Conservation (phyloP, 164 flowering plant genomes). For the Echeveria elegans region DNA sequence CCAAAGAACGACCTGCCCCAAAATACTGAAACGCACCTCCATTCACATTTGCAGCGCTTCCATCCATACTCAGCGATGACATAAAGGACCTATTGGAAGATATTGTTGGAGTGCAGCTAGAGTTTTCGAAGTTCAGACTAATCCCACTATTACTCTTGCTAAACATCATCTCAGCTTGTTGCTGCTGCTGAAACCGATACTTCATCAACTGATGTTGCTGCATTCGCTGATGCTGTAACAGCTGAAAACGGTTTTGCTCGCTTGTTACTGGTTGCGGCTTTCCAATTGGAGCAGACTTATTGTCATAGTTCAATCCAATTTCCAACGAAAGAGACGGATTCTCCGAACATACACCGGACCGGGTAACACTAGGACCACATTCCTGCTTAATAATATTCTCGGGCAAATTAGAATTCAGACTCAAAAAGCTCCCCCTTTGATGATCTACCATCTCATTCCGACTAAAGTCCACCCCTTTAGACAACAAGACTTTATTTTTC, state of each 20-base stretch:
- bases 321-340: background rate
- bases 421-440: background rate
- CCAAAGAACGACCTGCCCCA: conserved; percentile 33
- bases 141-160: conserved; percentile 31
- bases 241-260: conserved; percentile 6
- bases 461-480: background rate
- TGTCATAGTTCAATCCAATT: background rate
- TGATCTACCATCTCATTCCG: background rate
- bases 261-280: background rate
- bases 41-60: conserved; percentile 75
- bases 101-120: conserved; percentile 17
- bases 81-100: conserved; percentile 86
- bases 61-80: conserved; percentile 88
- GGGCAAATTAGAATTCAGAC: background rate
- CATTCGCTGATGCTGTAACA: conserved; percentile 14
- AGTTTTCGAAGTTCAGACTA: conserved; percentile 66
- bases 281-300: background rate
- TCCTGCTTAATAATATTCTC: background rate
- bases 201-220: conserved; percentile 27
- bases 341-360: background rate
- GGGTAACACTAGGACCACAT: conserved; percentile 1
- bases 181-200: conserved; percentile 14
- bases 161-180: too few species aligned
- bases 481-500: background rate
- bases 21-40: conserved; percentile 62